Evolutionary conservation across 352 stramenopile genomes (phyloP).

Genomic region (Hyaloperonospora brassicae): DNA sequence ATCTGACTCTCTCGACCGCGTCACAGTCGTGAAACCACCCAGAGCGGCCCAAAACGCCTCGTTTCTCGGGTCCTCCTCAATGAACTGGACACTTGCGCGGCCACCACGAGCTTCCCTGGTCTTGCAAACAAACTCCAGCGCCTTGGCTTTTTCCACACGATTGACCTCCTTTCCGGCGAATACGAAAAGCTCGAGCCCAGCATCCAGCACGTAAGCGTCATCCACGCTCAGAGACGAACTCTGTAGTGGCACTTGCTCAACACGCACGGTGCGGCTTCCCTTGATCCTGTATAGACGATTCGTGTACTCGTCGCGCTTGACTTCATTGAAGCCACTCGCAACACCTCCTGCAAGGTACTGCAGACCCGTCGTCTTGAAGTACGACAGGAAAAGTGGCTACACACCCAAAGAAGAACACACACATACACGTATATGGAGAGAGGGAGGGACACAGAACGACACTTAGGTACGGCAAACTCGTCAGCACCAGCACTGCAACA

Average conservation of each 20-base stretch:
- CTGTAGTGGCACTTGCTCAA: constrained; percentile 79
- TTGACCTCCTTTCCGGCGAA: constrained; percentile 72
- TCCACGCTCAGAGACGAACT: constrained; percentile 85
- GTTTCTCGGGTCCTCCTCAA: constrained; percentile 87
- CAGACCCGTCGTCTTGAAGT: constrained; percentile 89
- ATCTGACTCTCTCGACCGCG: constrained; percentile 48
- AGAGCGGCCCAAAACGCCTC: constrained; percentile 89
- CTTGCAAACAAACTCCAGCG: constrained; percentile 82
- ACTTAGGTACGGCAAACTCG: too few relatives aligned
- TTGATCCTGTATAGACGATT: constrained; percentile 88
- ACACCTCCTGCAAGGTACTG: constrained; percentile 91
- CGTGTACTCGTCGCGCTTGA: constrained; percentile 85
- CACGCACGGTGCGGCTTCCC: constrained; percentile 81
- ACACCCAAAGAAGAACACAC: constrained; percentile 4
- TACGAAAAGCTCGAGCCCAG: constrained; percentile 87
- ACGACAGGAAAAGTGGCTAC: constrained; percentile 86
- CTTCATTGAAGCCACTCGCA: constrained; percentile 87
- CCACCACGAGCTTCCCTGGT: constrained; percentile 79
- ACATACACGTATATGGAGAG: not conserved
- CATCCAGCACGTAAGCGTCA: constrained; percentile 93
- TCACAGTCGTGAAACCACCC: constrained; percentile 76
- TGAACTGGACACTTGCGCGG: constrained; percentile 73
- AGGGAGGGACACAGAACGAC: not conserved
- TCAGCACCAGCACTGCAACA: too few relatives aligned
- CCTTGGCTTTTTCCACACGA: constrained; percentile 88